Evolutionary conservation across 768 basidiomycete genomes (phyloP).

Genomic region (Neoboletus brunneissimus): DNA sequence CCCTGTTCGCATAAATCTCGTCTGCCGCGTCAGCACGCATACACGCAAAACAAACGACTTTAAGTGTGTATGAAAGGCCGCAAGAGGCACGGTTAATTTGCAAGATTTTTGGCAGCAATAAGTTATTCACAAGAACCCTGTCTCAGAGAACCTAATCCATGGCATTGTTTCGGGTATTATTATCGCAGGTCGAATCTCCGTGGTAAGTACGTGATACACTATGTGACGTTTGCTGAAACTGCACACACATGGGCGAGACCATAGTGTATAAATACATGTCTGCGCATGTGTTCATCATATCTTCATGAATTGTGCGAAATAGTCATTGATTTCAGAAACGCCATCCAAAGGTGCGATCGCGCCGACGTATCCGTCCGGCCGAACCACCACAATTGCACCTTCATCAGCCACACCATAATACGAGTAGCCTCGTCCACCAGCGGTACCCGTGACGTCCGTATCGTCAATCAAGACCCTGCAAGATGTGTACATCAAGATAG

Average conservation of each 20-base stretch:
- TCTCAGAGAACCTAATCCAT: background rate
- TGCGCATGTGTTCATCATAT: constrained; percentile 1
- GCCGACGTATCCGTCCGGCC: constrained; percentile 55
- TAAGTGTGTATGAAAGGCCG: background rate
- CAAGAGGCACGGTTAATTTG: too few relatives aligned
- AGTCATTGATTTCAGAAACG: constrained; percentile 36
- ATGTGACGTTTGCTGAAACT: too few relatives aligned
- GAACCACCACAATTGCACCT: constrained; percentile 31
- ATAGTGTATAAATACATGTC: background rate
- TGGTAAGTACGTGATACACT: background rate
- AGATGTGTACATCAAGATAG: background rate
- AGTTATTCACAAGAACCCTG: background rate
- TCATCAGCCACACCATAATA: constrained; percentile 44
- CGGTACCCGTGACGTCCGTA: constrained; percentile 38
- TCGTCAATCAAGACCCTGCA: constrained; percentile 62
- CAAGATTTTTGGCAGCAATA: background rate
- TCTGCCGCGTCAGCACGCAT: background rate
- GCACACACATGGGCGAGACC: background rate
- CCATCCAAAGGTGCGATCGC: constrained; percentile 48
- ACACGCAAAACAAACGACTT: background rate
- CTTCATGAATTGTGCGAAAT: constrained; percentile 47
- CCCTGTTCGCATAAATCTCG: background rate
- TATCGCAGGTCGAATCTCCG: background rate
- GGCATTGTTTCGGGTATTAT: background rate
- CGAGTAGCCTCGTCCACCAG: constrained; percentile 55